Evolutionary conservation across 192 early-diverging fungal species (phyloP).

Genomic region (Kickxella alabastrina): DNA sequence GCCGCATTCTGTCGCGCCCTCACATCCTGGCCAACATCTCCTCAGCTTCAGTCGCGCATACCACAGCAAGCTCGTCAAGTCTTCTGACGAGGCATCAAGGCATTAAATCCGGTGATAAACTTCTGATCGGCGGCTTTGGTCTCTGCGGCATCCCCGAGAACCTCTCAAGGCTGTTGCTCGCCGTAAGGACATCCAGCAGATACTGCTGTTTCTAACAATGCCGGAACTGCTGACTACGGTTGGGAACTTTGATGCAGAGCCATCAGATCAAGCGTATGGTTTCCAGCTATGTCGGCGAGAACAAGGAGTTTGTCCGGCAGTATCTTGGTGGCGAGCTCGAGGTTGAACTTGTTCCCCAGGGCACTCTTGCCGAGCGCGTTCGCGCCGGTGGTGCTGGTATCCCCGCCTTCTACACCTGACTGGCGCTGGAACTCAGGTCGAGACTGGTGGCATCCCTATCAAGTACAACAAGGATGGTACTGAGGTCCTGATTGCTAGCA

Average conservation of each 20-base stretch:
- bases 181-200: conserved; percentile 57
- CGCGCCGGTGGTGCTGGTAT: conserved; percentile 74
- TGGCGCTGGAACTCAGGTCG: conserved; percentile 65
- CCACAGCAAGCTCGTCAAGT: conserved; percentile 56
- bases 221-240: conserved; percentile 69
- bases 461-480: conserved; percentile 56
- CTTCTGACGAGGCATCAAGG: conserved; percentile 60
- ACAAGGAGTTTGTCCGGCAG: conserved; percentile 77
- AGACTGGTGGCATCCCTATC: conserved; percentile 70
- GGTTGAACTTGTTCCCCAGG: conserved; percentile 73
- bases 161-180: conserved; percentile 64
- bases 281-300: conserved; percentile 73
- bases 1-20: conserved; percentile 23
- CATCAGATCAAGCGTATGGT: conserved; percentile 81
- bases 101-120: conserved; percentile 55
- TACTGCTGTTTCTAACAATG: conserved; percentile 79
- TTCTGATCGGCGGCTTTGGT: conserved; percentile 71
- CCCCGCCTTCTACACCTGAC: conserved; percentile 72
- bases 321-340: conserved; percentile 78
- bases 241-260: conserved; percentile 62
- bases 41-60: conserved; percentile 20
- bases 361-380: conserved; percentile 73
- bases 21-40: conserved; percentile 18
- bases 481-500: conserved; percentile 53
- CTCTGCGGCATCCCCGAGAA: conserved; percentile 81